A percentile compares a stretch with the other conserved stretches of the same genome.
These are phyloP conservation scores for Theobroma cacao DNA, from an alignment of 345 rosid species.

Conservation along the genomic window DNA sequence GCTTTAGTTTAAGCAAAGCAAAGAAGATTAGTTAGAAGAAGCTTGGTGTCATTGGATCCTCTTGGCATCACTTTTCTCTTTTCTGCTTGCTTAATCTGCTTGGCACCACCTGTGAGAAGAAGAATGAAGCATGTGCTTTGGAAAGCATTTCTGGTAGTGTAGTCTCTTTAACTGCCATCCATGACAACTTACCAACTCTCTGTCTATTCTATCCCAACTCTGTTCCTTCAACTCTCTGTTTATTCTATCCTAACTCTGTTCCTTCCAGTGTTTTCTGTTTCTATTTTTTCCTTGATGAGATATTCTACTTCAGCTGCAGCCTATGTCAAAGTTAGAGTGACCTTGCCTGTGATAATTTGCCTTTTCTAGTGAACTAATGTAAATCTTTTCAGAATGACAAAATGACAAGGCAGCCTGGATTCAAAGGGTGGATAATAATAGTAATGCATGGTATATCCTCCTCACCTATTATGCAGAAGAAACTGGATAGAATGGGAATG, in stretches of 20 bases:
- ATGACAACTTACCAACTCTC: slow-evolving; percentile 17
- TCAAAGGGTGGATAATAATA: no score
- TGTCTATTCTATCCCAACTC: slow-evolving; percentile 1
- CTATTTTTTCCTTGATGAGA: neutral
- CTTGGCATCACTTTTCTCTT: neutral
- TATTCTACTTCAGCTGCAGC: neutral
- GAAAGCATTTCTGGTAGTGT: slow-evolving; percentile 7
- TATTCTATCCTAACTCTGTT: slow-evolving; percentile 10
- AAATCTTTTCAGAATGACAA: neutral
- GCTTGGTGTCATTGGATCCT: slow-evolving; percentile 5
- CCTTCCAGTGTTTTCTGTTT: neutral
- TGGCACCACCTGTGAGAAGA: neutral
- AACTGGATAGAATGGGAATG: no score
- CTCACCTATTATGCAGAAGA: no score
- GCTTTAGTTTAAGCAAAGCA: neutral
- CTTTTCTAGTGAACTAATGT: no score
- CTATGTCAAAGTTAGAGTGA: no score
- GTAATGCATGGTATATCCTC: no score
- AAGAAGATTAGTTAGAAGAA: neutral
- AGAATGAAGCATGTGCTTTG: slow-evolving; percentile 18
- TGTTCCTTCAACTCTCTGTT: slow-evolving; percentile 12
- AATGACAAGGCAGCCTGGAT: neutral
- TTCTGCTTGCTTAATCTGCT: neutral
- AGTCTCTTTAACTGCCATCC: slow-evolving; percentile 15
- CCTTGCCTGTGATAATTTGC: no score